phyloP scores from a whole-genome alignment of 257 asterid species.

The Jacaranda mimosifolia region DNA sequence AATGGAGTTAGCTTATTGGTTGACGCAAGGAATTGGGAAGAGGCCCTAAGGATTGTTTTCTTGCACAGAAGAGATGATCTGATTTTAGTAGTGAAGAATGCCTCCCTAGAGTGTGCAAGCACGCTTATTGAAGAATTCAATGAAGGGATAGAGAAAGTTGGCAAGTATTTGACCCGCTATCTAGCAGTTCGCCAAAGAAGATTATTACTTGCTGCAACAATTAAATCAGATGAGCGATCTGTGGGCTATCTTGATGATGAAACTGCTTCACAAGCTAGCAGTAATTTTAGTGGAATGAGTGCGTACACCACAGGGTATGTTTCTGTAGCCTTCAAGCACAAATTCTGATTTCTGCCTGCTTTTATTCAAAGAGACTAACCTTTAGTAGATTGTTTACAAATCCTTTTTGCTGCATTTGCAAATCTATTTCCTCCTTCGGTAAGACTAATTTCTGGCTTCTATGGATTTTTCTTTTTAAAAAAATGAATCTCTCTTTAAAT shows the following conservation, averaged over 20 bases:
- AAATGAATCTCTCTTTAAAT: background rate
- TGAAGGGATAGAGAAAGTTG: slow-evolving; percentile 93
- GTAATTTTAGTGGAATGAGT: slow-evolving; percentile 97
- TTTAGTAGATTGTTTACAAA: slow-evolving; percentile 4
- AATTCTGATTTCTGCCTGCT: slow-evolving; percentile 25
- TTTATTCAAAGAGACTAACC: slow-evolving; percentile 14
- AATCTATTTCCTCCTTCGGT: background rate
- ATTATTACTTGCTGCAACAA: slow-evolving; percentile 85
- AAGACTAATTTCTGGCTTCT: background rate
- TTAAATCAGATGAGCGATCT: slow-evolving; percentile 72
- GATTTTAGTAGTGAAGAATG: slow-evolving; percentile 66
- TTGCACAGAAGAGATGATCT: slow-evolving; percentile 77
- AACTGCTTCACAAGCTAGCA: slow-evolving; percentile 91
- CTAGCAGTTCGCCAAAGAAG: slow-evolving; percentile 94
- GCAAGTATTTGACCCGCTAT: slow-evolving; percentile 86
- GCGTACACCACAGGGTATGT: slow-evolving; percentile 95
- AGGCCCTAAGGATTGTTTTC: slow-evolving; percentile 85
- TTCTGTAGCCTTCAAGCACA: slow-evolving; percentile 17
- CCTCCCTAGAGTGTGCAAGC: slow-evolving; percentile 87
- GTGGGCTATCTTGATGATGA: slow-evolving; percentile 77
- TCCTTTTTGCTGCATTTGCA: slow-evolving; percentile 6
- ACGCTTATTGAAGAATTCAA: slow-evolving; percentile 67
- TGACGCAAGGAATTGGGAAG: slow-evolving; percentile 94
- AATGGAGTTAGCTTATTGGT: slow-evolving; percentile 68
- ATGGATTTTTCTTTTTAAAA: background rate